Evolutionary conservation across 31 red algal genomes (phyloP).

Genomic region (Bonnemaisonia californica): DNA sequence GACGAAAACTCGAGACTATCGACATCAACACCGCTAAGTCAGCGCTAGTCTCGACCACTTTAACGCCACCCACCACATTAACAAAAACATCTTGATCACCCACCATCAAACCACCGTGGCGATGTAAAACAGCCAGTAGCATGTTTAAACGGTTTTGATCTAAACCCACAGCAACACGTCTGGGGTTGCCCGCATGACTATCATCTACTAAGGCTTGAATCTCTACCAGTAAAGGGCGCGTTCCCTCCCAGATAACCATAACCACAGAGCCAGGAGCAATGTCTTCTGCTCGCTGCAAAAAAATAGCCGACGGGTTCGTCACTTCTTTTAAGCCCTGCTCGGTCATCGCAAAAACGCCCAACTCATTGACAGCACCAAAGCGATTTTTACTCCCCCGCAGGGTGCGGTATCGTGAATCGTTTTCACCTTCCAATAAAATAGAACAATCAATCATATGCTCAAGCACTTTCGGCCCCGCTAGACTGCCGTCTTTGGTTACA

Average conservation of each 20-base stretch:
- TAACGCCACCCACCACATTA: constrained; percentile 49
- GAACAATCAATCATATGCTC: constrained; percentile 69
- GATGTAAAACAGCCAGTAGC: constrained; percentile 47
- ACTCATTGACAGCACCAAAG: constrained; percentile 48
- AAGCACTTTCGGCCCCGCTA: constrained; percentile 59
- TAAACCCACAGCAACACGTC: constrained; percentile 27
- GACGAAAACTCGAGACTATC: constrained; percentile 13
- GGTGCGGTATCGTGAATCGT: constrained; percentile 26
- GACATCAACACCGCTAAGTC: constrained; percentile 41
- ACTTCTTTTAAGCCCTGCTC: constrained; percentile 30
- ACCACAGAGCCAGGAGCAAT: constrained; percentile 28
- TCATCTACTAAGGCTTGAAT: constrained; percentile 37
- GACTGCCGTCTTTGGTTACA: constrained; percentile 47
- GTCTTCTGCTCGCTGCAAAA: constrained; percentile 20
- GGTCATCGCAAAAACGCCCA: constrained; percentile 64
- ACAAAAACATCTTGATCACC: constrained; percentile 47
- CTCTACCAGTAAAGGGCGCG: constrained; percentile 59
- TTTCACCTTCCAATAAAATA: constrained; percentile 50
- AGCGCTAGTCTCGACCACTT: constrained; percentile 28
- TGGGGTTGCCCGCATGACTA: constrained; percentile 3
- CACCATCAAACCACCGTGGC: constrained; percentile 26
- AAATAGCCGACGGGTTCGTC: constrained; percentile 55
- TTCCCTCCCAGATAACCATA: constrained; percentile 38
- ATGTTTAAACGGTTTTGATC: constrained; percentile 42
- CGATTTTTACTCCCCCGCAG: constrained; percentile 61